Base-by-base conservation (phyloP, 2,329 filamentous ascomycete species). In the Beauveria asiatica region DNA sequence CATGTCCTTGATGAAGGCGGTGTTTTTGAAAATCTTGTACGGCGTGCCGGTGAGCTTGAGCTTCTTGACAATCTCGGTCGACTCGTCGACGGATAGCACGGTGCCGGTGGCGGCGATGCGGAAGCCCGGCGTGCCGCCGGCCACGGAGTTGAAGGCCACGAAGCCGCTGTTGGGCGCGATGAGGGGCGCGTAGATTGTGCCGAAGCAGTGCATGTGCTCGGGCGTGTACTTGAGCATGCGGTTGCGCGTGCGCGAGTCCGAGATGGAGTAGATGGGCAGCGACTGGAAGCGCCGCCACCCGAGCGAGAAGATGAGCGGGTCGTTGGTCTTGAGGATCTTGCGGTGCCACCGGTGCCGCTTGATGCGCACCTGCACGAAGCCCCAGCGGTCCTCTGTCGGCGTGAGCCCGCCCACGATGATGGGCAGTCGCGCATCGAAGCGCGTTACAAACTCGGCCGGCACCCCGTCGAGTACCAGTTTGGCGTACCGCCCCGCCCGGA, bases 1-100 rank as follows among this genome's bases (percentile, higher is more conserved):
- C 94, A 99, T 99, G 76, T 96, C 91, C 74, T 94, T 95, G 77
- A 99, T 92, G 72, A 99, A 99, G 44, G 94, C 92, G 0, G 94
- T 99, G 78, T 99, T 99, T 76, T 96, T 96, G 84, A 95, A 97
- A 74, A 97, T 95, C 78, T 97, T 97, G 82, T 94, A 95, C 1
- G 94, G 92, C 52, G 85, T 82, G 62, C 94, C 94, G 0, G 92
- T 97, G 53, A 99, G 83, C 75, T 99, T 99, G 70, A 99, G 86
- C 80, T 99, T 99, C 83, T 99, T 99, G 74, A 99, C 94, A 65
- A 99, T 97, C 72, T 99, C 94, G 3, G 90, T 92, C 45, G 88
- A 90, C 75, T 97, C 92, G 71, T 99, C 94, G 21, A 99, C 94
- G 69, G 88, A 92, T 64, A 97, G 79, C 5, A 99, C 90, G 2